phyloP scores from a whole-genome alignment of 2,329 filamentous ascomycete genomes.

The Reticulascus tulasneorum region DNA sequence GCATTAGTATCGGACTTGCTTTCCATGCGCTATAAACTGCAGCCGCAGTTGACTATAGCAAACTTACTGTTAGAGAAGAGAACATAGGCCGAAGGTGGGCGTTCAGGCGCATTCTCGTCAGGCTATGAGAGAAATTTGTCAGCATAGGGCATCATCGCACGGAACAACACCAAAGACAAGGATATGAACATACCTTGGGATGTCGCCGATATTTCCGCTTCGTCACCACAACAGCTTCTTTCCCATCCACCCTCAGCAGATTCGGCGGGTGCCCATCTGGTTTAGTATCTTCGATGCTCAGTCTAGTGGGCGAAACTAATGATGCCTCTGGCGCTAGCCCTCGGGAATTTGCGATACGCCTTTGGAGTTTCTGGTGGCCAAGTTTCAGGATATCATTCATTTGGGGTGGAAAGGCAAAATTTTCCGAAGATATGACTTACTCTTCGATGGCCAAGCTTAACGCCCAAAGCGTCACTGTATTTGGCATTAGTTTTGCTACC shows the following conservation, averaged over 20 bases:
- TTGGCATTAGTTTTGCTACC: background rate
- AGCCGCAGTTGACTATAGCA: background rate
- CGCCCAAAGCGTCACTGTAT: conserved; percentile 63
- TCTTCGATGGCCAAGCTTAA: conserved; percentile 77
- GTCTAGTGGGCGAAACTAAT: conserved; percentile 44
- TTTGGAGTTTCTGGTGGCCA: conserved; percentile 67
- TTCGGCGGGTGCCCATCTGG: conserved; percentile 50
- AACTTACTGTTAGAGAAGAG: conserved; percentile 78
- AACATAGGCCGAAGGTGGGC: conserved; percentile 78
- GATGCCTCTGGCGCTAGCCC: conserved; percentile 55
- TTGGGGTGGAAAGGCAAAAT: background rate
- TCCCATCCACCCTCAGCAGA: conserved; percentile 39
- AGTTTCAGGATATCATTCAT: background rate
- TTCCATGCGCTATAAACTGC: too few relatives aligned
- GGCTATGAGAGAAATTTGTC: conserved; percentile 42
- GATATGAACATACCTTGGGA: conserved; percentile 65
- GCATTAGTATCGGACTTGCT: conserved; percentile 1
- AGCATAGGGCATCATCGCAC: conserved; percentile 1
- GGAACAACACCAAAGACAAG: too few relatives aligned
- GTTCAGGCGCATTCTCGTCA: conserved; percentile 75
- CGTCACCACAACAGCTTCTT: conserved; percentile 32
- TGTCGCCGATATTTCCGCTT: conserved; percentile 77
- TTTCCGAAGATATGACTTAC: too few relatives aligned
- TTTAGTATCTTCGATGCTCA: conserved; percentile 51
- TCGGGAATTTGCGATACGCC: conserved; percentile 72